A percentile compares a stretch with the other conserved stretches of the same genome.
Conservation (phyloP, 148 eudicot genomes). For the Vaccinium myrtillus region DNA sequence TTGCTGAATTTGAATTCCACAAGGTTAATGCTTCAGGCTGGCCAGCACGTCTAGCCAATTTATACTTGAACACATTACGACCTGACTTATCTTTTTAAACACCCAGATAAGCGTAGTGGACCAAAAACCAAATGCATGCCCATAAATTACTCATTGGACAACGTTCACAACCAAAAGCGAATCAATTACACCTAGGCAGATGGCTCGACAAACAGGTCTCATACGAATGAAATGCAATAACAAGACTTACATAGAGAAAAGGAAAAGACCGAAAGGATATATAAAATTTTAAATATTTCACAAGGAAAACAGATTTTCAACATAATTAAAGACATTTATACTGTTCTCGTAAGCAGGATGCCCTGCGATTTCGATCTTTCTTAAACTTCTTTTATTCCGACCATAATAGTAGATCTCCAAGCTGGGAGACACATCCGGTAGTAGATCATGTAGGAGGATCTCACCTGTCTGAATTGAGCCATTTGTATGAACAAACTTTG, state of each 20-base stretch:
- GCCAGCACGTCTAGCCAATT: conserved; percentile 66
- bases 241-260: neutral
- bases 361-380: neutral
- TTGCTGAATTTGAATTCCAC: conserved; percentile 82
- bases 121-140: neutral
- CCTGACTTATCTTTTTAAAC: conserved; percentile 52
- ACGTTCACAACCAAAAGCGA: neutral
- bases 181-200: neutral
- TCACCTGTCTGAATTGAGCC: neutral
- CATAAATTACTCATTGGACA: neutral
- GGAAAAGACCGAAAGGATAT: neutral
- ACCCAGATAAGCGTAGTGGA: neutral
- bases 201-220: too few species aligned
- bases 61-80: conserved; percentile 73
- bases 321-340: neutral
- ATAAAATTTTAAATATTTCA: neutral
- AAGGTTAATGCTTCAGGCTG: conserved; percentile 68
- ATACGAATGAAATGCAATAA: too few species aligned
- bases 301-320: neutral
- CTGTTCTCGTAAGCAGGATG: neutral
- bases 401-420: neutral
- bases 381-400: neutral
- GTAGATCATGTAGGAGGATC: neutral
- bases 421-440: neutral
- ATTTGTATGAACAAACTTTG: neutral